Evolutionary conservation across 768 basidiomycete genomes (phyloP).

Genomic region (Phanerochaete sordida): DNA sequence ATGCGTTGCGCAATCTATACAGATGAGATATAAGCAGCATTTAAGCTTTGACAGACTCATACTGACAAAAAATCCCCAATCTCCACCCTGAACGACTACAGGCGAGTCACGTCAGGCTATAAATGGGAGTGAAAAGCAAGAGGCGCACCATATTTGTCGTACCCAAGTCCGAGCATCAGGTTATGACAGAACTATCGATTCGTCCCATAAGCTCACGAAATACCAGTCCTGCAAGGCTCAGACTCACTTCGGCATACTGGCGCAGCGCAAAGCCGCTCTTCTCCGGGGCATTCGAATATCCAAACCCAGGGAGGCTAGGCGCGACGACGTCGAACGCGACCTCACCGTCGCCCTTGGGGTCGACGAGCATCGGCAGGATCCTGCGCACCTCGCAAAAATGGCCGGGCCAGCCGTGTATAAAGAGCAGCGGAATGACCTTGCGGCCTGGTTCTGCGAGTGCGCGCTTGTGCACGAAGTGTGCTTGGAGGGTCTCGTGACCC

Average conservation of each 20-base stretch:
- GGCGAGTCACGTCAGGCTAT: no score
- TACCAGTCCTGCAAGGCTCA: constrained; percentile 15
- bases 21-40: not conserved
- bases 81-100: constrained; percentile 45
- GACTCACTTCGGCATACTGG: constrained; percentile 26
- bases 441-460: not conserved
- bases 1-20: constrained; percentile 33
- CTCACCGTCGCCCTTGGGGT: constrained; percentile 26
- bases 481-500: constrained; percentile 27
- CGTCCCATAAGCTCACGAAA: not conserved
- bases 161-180: constrained; percentile 27
- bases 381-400: constrained; percentile 55
- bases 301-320: constrained; percentile 55
- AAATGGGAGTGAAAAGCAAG: not conserved
- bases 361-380: constrained; percentile 50
- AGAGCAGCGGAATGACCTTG: constrained; percentile 57
- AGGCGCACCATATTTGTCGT: constrained; percentile 21
- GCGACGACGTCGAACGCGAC: constrained; percentile 66
- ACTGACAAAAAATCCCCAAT: constrained; percentile 35
- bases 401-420: constrained; percentile 68
- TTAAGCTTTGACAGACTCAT: not conserved
- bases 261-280: constrained; percentile 44
- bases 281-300: constrained; percentile 55
- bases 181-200: constrained; percentile 18
- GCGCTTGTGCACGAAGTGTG: constrained; percentile 35